Evolutionary conservation across 768 basidiomycete genomes (phyloP).

Genomic region (Russula emetica): DNA sequence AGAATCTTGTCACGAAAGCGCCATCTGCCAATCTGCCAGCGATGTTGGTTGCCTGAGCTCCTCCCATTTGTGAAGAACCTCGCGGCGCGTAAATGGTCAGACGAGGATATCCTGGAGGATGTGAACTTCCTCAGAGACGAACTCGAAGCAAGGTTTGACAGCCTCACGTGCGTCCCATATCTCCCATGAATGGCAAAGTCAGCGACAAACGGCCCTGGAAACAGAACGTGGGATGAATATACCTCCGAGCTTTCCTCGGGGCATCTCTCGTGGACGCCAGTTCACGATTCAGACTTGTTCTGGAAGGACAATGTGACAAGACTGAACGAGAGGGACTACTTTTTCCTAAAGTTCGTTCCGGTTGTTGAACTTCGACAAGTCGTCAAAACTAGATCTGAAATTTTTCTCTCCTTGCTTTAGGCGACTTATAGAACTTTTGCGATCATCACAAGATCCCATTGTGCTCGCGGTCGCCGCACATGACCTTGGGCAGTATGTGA

Average conservation of each 20-base stretch:
- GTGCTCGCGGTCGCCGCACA: constrained; percentile 90
- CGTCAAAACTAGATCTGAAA: not conserved
- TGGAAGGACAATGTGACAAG: constrained; percentile 94
- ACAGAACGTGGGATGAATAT: constrained; percentile 95
- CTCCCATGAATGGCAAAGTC: not conserved
- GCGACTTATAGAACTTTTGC: constrained; percentile 66
- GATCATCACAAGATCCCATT: constrained; percentile 61
- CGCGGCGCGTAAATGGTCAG: constrained; percentile 80
- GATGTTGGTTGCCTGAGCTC: constrained; percentile 84
- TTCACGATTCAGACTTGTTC: constrained; percentile 94
- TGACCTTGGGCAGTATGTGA: constrained; percentile 92
- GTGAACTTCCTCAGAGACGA: constrained; percentile 84
- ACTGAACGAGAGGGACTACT: constrained; percentile 78
- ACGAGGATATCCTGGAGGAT: constrained; percentile 93
- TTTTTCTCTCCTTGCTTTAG: constrained; percentile 39
- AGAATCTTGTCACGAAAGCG: constrained; percentile 90
- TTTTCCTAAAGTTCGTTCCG: constrained; percentile 67
- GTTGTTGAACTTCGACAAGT: not conserved
- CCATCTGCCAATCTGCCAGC: constrained; percentile 85
- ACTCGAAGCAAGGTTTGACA: constrained; percentile 79
- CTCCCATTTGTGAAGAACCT: constrained; percentile 86
- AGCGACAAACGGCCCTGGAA: not conserved
- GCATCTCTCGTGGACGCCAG: constrained; percentile 91
- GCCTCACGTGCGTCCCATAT: constrained; percentile 68
- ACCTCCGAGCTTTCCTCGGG: constrained; percentile 85